Evolutionary conservation across 2,329 filamentous ascomycete species (phyloP).

Genomic region (Penicillium sp.): DNA sequence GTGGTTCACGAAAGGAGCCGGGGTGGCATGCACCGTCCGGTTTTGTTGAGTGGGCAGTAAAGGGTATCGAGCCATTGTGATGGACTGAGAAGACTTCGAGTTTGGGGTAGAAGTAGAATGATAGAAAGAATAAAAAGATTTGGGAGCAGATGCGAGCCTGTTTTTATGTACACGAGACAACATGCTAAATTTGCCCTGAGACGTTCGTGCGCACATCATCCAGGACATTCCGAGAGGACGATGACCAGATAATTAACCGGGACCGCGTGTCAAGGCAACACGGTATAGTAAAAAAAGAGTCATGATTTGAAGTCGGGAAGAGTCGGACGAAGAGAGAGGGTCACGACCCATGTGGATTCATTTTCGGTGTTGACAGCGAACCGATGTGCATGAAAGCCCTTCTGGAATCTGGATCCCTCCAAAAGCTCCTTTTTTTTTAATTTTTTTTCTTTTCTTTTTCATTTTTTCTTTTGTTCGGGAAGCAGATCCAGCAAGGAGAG

Average conservation of each 20-base stretch:
- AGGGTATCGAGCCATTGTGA: conserved; percentile 35
- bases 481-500: conserved; percentile 23
- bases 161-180: conserved; percentile 35
- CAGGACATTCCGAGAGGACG: conserved; percentile 48
- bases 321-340: conserved; percentile 24
- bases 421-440: conserved; percentile 16
- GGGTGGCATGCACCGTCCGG: conserved; percentile 36
- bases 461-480: conserved; percentile 17
- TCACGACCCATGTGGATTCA: conserved; percentile 20
- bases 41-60: conserved; percentile 31
- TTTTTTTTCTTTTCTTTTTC: conserved; percentile 14
- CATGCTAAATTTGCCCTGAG: conserved; percentile 33
- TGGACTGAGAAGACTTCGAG: conserved; percentile 19
- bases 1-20: conserved; percentile 30
- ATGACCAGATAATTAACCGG: conserved; percentile 22
- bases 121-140: conserved; percentile 16
- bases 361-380: conserved; percentile 29
- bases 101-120: conserved; percentile 19
- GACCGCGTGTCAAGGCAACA: conserved; percentile 16
- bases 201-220: conserved; percentile 23
- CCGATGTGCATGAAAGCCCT: conserved; percentile 19
- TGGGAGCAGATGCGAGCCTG: conserved; percentile 23
- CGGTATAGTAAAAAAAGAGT: conserved; percentile 21
- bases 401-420: conserved; percentile 24
- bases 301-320: conserved; percentile 29